Evolutionary conservation across 202 grass and related monocot species (phyloP).

Genomic region (Zizania palustris): DNA sequence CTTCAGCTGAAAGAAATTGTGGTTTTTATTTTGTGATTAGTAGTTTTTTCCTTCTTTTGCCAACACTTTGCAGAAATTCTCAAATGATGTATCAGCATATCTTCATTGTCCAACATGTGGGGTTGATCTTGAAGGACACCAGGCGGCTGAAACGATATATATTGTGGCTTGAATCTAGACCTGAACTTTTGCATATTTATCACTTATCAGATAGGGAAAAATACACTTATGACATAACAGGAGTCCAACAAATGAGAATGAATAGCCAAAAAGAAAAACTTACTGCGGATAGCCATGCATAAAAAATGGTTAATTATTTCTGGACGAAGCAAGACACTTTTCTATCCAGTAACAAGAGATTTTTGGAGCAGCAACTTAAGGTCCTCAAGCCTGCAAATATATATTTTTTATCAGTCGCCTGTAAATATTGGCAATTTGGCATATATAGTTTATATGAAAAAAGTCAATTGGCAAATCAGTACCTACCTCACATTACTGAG

Average conservation of each 20-base stretch:
- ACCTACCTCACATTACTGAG: constrained; percentile 80
- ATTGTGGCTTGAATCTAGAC: constrained; percentile 1
- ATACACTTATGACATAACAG: neutral
- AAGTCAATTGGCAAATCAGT: constrained; percentile 6
- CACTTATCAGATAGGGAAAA: neutral
- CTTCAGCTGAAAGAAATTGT: constrained; percentile 17
- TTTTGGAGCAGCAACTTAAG: constrained; percentile 79
- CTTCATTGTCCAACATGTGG: constrained; percentile 4
- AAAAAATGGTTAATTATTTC: constrained; percentile 24
- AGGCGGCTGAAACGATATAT: neutral
- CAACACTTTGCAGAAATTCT: neutral
- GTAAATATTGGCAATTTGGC: neutral
- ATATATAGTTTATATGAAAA: constrained; percentile 33
- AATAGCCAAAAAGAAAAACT: constrained; percentile 3
- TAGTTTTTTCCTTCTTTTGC: neutral
- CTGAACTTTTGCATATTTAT: neutral
- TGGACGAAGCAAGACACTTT: constrained; percentile 17
- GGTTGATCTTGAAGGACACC: constrained; percentile 14
- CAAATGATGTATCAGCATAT: neutral
- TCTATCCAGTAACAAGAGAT: constrained; percentile 70
- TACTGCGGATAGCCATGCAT: constrained; percentile 28
- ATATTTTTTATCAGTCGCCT: too few species aligned
- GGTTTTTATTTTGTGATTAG: neutral
- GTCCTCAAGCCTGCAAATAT: constrained; percentile 73
- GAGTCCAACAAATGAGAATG: constrained; percentile 12